These are phyloP conservation scores for Urtica urens DNA, from an alignment of 306 rosid genomes.

Conservation along the genomic window DNA sequence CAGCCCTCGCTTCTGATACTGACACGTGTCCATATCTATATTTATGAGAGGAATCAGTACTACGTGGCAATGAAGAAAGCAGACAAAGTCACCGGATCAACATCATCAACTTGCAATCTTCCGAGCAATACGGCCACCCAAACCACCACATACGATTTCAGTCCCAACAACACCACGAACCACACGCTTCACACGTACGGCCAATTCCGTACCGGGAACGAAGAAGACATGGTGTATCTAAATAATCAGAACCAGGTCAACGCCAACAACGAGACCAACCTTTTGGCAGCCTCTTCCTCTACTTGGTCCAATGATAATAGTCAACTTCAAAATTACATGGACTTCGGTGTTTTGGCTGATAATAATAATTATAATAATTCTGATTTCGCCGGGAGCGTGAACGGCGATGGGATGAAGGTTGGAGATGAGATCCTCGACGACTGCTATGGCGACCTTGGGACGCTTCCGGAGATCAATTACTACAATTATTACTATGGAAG, in stretches of 20 bases:
- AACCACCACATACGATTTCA: neutral
- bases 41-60: too few relatives aligned
- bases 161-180: too few relatives aligned
- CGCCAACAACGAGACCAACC: neutral
- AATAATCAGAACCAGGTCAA: neutral
- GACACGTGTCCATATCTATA: too few relatives aligned
- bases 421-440: conserved; percentile 7
- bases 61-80: neutral
- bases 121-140: neutral
- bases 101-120: neutral
- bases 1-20: too few relatives aligned
- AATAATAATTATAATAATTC: neutral
- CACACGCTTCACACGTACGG: too few relatives aligned
- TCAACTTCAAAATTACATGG: neutral
- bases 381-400: too few relatives aligned
- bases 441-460: conserved; percentile 14
- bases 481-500: neutral
- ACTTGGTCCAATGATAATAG: neutral
- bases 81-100: neutral
- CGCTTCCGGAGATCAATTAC: conserved; percentile 9
- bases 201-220: too few relatives aligned
- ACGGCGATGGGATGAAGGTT: neutral
- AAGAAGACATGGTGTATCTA: neutral
- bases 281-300: neutral
- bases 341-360: neutral